Evolutionary conservation across 495 filamentous ascomycete species (phyloP).

Genomic region (Durotheca rogersii): DNA sequence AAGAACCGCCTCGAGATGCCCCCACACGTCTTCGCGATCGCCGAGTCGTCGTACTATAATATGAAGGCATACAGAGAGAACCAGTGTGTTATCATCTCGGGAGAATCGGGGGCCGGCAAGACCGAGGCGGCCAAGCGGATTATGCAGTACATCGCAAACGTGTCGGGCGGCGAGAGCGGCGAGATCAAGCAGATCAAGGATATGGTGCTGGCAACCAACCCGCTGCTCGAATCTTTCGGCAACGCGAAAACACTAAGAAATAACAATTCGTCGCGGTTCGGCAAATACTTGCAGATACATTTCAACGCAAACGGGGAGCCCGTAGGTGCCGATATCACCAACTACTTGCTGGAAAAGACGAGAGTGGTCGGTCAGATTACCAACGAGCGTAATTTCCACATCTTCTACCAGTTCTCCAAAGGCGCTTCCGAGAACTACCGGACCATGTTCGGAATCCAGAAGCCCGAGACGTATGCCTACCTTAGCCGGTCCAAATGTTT

Average conservation of each 20-base stretch:
- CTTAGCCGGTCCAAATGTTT: conserved; percentile 92
- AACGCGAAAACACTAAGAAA: conserved; percentile 98
- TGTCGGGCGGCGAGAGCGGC: conserved; percentile 82
- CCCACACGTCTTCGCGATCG: conserved; percentile 96
- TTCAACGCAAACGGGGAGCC: conserved; percentile 94
- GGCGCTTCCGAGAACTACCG: conserved; percentile 83
- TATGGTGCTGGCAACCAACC: conserved; percentile 98
- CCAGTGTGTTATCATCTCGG: conserved; percentile 99
- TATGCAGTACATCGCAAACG: conserved; percentile 99
- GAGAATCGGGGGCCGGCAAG: conserved; percentile 97
- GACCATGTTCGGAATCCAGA: conserved; percentile 83
- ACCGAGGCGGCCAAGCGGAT: conserved; percentile 99
- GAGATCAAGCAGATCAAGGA: conserved; percentile 98
- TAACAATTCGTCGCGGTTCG: conserved; percentile 98
- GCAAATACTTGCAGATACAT: conserved; percentile 96
- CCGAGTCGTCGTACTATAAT: conserved; percentile 96
- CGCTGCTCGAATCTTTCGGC: conserved; percentile 93
- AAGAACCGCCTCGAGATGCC: conserved; percentile 96
- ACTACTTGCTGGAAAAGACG: conserved; percentile 94
- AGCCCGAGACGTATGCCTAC: conserved; percentile 92
- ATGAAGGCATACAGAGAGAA: conserved; percentile 99
- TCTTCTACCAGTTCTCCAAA: conserved; percentile 99
- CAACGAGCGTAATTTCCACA: conserved; percentile 98
- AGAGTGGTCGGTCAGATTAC: conserved; percentile 93
- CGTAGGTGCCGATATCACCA: conserved; percentile 95